Conservation (phyloP, 495 filamentous ascomycete genomes). For the Annulohypoxylon bovei region DNA sequence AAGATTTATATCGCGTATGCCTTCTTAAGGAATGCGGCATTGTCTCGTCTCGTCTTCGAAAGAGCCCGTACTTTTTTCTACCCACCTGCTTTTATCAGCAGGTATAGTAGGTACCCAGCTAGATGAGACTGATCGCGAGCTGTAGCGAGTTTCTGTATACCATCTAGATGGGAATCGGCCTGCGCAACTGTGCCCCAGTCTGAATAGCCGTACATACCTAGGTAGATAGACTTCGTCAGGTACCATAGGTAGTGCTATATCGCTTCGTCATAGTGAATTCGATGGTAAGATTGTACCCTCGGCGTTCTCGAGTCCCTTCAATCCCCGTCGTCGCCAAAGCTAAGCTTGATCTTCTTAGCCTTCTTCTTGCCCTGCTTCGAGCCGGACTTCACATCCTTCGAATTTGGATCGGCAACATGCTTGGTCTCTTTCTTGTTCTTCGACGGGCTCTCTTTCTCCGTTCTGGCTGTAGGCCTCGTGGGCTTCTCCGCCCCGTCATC, state of each 20-base stretch:
- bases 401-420: conserved; percentile 28
- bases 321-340: conserved; percentile 63
- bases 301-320: conserved; percentile 21
- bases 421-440: conserved; percentile 5
- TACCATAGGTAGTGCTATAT: neutral
- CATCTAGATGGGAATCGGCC: neutral
- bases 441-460: conserved; percentile 9
- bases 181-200: neutral
- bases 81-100: neutral
- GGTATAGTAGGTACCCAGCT: neutral
- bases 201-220: too few relatives aligned
- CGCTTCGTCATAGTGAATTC: neutral
- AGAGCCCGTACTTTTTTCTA: neutral
- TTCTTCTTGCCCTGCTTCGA: conserved; percentile 48
- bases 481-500: conserved; percentile 13
- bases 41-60: neutral
- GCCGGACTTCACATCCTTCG: conserved; percentile 38
- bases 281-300: neutral
- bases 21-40: neutral
- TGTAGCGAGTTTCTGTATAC: neutral
- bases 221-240: neutral
- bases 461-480: neutral
- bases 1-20: neutral
- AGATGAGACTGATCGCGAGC: neutral
- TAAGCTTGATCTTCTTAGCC: conserved; percentile 68